Base-by-base conservation (phyloP, 768 basidiomycete species). In the Mycena alexandri region DNA sequence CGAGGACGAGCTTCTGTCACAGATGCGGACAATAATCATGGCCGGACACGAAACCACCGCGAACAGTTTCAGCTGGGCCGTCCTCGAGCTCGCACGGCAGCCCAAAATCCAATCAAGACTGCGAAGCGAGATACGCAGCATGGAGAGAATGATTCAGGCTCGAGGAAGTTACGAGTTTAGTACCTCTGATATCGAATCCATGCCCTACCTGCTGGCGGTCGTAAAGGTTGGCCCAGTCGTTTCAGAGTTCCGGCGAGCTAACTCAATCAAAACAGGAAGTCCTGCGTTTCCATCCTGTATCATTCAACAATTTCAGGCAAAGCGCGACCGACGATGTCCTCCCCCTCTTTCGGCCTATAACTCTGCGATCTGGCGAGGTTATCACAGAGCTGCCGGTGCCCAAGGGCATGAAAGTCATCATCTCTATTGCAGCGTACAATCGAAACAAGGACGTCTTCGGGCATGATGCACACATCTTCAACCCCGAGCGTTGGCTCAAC, bases 21-120 rank as follows among this genome's bases (percentile, higher is more conserved):
- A 84, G 76, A 86, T 83, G 84, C 78, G 78, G 48, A 83, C 82
- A 2, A 79, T 87, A 16, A 77, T 86, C 34, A 65, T 86, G 38
- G 85, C 86, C 7, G 87, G 86, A 1, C 85, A 91, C 71, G 90
- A 90, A 73, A 89, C 89, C 11, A 89, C 87, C 13, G 83, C 90
- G 0, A 87, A 83, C 64, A 82, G 85, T 0, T 68, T 90, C 50
- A 81, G 81, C 58, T 94, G 90, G 89, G 82, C 85, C 8, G 76
- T 93, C 14, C 80, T 90, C 58, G 87, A 90, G 67, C 82, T 95
- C 34, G 84, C 89, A 12, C 84, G 81, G 36, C 79, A 88, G 68
- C 87, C 86, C 0, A 79, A 86, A 10, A 76, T 88, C 8, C 93
- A 95, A 77, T 79, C 77, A 3, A 83, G 80, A 63, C 84, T 94